Conservation (phyloP, 345 rosid species). For the Zanthoxylum bungeanum region DNA sequence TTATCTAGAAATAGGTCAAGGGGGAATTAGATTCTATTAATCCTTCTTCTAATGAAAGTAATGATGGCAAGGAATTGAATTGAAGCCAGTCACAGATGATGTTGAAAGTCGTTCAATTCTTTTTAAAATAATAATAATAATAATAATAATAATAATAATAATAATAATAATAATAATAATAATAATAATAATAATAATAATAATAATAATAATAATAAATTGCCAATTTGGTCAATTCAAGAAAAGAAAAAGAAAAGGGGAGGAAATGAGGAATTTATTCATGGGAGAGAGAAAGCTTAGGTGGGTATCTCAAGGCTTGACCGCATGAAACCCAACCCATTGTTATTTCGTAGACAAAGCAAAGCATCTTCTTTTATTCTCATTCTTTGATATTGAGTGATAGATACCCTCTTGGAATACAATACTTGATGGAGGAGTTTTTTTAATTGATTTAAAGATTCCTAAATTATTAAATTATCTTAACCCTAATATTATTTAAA, state of each 20-base stretch:
- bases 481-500: too few species aligned
- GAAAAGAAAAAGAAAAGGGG: constrained; percentile 9
- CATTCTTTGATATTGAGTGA: constrained; percentile 4
- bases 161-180: too few species aligned
- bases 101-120: background rate
- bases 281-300: too few species aligned
- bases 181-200: too few species aligned
- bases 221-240: constrained; percentile 24
- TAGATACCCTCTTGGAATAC: constrained; percentile 23
- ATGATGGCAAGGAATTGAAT: constrained; percentile 26
- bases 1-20: background rate
- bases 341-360: constrained; percentile 9
- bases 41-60: constrained; percentile 17
- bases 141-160: too few species aligned
- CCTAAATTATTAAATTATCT: too few species aligned
- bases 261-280: constrained; percentile 25
- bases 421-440: too few species aligned
- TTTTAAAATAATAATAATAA: too few species aligned
- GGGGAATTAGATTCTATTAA: constrained; percentile 34
- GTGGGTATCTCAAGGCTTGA: too few species aligned
- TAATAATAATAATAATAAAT: too few species aligned
- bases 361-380: constrained; percentile 18
- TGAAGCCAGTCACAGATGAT: constrained; percentile 14
- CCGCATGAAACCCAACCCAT: constrained; percentile 14
- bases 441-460: too few species aligned